Evolutionary conservation across 75 land plant genomes (phyloP), one percentile per base, ranked within the genome.

Genomic region (Ceratopteris richardii): DNA sequence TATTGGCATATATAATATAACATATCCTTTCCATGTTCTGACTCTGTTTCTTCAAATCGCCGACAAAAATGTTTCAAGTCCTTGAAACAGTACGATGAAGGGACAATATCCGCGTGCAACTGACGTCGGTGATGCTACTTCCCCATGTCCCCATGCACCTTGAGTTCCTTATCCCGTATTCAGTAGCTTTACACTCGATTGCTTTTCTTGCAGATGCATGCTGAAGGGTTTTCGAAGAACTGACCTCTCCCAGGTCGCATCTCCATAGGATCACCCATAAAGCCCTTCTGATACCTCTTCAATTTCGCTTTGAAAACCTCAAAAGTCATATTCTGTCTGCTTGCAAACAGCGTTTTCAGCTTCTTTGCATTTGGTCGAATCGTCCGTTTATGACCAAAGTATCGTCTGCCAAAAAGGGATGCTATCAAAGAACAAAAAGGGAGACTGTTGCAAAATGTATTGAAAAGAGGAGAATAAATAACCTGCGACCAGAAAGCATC

Each of bases 191-290:
- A n/a, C n/a, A n/a, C n/a, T n/a, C n/a, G n/a, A n/a, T n/a, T n/a
- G n/a, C n/a, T n/a, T n/a, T n/a, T n/a, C n/a, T n/a, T n/a, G n/a
- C 69, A 66, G 24, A 66, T 66, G 37, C 69, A 66, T 0, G 69
- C 69, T 22, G 64, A 29, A 24, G 69, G 69, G 27, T 66, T 66
- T 47, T 66, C 69, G 18, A 56, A 59, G 39, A 66, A 66, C 41
- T 66, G 60, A 22, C 69, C 69, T 10, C 51, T 58, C 29, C 69
- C 69, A 66, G 69, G 64, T 40, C 31, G 28, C 44, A 64, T 60
- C 62, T 71, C 74, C 39, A 54, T 57, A 23, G 74, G 74, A 21
- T 71, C 62, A n/a, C 74, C 74, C 74, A 71, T 71, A 39, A 71
- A 71, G 21, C 74, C 70, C 39, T 71, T 65, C 62, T 71, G 74